These are phyloP conservation scores for Colletotrichum graminicola DNA, from an alignment of 2,329 filamentous ascomycete species.

Conservation along the genomic window DNA sequence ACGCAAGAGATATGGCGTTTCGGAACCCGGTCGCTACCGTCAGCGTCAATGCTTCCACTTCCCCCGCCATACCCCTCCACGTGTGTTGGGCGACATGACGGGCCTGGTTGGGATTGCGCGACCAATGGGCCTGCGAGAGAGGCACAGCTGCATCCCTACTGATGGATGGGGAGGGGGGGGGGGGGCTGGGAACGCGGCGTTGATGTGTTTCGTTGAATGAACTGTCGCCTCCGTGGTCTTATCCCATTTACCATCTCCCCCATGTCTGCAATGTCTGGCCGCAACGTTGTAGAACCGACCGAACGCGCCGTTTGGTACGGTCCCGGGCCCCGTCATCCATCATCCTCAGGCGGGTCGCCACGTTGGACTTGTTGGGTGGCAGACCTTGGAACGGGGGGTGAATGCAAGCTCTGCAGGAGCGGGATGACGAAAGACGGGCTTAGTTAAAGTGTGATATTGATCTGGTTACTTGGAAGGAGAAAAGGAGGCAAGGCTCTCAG, in stretches of 20 bases:
- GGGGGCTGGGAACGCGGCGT: background rate
- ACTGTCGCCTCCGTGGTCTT: background rate
- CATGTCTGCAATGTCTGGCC: constrained; percentile 1
- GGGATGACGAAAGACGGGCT: background rate
- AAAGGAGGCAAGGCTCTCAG: background rate
- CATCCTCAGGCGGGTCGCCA: constrained; percentile 6
- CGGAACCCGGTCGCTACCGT: background rate
- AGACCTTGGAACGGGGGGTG: constrained; percentile 13
- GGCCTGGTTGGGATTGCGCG: background rate
- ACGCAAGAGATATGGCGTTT: constrained; percentile 9
- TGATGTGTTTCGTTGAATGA: background rate
- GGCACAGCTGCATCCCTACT: constrained; percentile 6
- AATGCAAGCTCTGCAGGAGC: background rate
- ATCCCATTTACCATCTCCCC: background rate
- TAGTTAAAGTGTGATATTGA: background rate
- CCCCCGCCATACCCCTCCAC: background rate
- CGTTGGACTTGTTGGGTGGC: background rate
- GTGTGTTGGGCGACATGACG: background rate
- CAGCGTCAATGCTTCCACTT: background rate
- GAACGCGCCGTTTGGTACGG: background rate
- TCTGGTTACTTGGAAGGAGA: background rate
- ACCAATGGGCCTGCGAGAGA: background rate
- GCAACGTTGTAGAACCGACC: background rate
- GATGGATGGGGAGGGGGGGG: background rate
- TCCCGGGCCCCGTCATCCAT: background rate